Percentiles rank a stretch among this genome's conserved stretches.
Conservation (phyloP, 2,329 filamentous ascomycete genomes). For the Thermothelomyces thermophilus region DNA sequence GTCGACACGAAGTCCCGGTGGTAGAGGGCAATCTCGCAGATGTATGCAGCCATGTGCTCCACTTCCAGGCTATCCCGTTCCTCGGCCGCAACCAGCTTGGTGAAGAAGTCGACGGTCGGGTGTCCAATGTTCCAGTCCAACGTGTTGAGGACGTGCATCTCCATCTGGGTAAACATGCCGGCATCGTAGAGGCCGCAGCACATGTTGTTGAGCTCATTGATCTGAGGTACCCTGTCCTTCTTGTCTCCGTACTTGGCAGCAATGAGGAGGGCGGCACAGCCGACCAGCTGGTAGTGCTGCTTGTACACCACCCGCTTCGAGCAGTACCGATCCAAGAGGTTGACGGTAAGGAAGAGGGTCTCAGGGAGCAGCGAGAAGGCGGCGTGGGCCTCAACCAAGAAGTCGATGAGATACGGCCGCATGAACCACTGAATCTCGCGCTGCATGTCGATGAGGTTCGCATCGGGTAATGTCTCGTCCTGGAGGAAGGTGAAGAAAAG, state of each 20-base stretch:
- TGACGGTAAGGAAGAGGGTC: conserved; percentile 92
- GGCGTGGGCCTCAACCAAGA: conserved; percentile 92
- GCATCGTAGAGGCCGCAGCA: conserved; percentile 97
- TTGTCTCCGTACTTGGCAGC: conserved; percentile 98
- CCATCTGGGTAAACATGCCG: conserved; percentile 99
- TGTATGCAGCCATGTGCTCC: conserved; percentile 90
- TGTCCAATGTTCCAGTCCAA: conserved; percentile 95
- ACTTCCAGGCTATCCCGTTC: conserved; percentile 75
- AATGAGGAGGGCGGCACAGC: conserved; percentile 91
- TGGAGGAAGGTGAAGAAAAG: conserved; percentile 23
- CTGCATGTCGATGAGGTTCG: conserved; percentile 97
- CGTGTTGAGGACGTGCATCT: conserved; percentile 98
- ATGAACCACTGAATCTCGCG: conserved; percentile 99
- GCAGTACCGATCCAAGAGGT: conserved; percentile 95
- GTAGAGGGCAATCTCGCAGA: conserved; percentile 91
- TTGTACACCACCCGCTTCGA: conserved; percentile 98
- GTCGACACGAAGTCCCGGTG: conserved; percentile 95
- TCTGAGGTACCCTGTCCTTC: conserved; percentile 97
- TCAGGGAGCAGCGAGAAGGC: conserved; percentile 91
- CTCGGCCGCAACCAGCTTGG: conserved; percentile 79
- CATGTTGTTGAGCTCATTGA: conserved; percentile 97
- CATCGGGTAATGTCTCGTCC: conserved; percentile 86
- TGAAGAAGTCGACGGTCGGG: conserved; percentile 90
- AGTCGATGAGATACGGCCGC: conserved; percentile 96
- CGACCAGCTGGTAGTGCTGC: conserved; percentile 96